These are phyloP conservation scores for Plantago coronopus DNA, from an alignment of 305 asterid species.

Conservation along the genomic window DNA sequence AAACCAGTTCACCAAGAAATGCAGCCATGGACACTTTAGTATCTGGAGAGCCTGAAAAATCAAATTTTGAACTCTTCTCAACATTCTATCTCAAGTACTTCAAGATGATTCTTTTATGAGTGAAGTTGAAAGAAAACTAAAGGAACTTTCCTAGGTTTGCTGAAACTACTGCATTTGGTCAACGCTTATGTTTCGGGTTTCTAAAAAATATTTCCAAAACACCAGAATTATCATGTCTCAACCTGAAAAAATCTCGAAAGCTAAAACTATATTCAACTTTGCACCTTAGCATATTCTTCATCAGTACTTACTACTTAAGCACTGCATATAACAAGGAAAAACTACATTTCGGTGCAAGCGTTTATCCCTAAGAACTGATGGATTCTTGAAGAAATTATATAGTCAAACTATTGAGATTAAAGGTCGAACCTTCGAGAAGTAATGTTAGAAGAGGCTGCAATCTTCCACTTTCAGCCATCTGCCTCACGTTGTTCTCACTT, in stretches of 20 bases:
- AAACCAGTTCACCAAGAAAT: constrained; percentile 77
- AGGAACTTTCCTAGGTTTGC: neutral
- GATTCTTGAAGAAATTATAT: constrained; percentile 15
- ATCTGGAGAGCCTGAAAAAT: constrained; percentile 68
- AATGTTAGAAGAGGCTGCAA: constrained; percentile 73
- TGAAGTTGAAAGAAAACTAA: neutral
- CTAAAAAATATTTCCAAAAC: neutral
- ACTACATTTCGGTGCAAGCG: neutral
- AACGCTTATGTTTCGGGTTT: neutral
- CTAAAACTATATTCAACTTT: neutral
- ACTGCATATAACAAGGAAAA: neutral
- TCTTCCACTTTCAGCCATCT: constrained; percentile 90
- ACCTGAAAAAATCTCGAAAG: neutral
- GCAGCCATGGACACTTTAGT: constrained; percentile 86
- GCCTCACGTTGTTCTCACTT: constrained; percentile 81
- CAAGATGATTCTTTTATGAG: constrained; percentile 3
- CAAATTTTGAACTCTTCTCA: constrained; percentile 5
- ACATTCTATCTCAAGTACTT: neutral
- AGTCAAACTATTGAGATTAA: constrained; percentile 2
- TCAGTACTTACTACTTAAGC: constrained; percentile 1
- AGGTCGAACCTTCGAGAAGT: constrained; percentile 70
- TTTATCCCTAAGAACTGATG: constrained; percentile 6
- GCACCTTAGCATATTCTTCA: neutral
- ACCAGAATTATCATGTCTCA: neutral
- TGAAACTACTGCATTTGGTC: neutral